Evolutionary conservation across 208 protist genomes (phyloP).

Genomic region (Acanthamoeba divionensis): DNA sequence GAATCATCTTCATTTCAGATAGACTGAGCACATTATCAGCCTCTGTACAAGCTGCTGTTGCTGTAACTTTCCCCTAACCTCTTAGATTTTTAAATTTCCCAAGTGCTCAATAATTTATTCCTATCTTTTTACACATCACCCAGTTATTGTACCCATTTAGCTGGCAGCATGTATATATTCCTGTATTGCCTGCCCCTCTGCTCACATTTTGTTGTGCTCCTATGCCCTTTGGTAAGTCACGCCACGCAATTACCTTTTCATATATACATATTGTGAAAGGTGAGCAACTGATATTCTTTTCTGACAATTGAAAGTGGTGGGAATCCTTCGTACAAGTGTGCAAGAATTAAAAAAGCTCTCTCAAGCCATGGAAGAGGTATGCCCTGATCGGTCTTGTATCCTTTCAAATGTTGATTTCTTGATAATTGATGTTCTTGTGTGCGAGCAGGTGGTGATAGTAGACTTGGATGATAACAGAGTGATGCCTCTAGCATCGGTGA

Average conservation of each 20-base stretch:
- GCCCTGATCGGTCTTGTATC: too few species aligned
- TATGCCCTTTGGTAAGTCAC: conserved; percentile 50
- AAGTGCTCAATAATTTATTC: too few species aligned
- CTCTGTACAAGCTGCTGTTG: conserved; percentile 12
- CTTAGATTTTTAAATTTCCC: too few species aligned
- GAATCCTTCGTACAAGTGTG: conserved; percentile 24
- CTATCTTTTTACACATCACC: too few species aligned
- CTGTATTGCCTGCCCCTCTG: not conserved
- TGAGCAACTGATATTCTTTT: not conserved
- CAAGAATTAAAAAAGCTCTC: conserved; percentile 15
- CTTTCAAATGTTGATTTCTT: too few species aligned
- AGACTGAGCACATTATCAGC: conserved; percentile 23
- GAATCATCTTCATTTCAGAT: conserved; percentile 54
- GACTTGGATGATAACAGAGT: conserved; percentile 43
- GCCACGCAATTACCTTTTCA: not conserved
- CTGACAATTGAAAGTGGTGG: not conserved
- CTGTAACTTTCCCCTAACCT: not conserved
- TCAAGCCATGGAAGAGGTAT: conserved; percentile 28
- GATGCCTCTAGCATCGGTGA: not conserved
- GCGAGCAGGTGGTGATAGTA: conserved; percentile 44
- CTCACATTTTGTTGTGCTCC: conserved; percentile 47
- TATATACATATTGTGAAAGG: not conserved
- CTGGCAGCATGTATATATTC: conserved; percentile 52
- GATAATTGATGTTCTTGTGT: too few species aligned
- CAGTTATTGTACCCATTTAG: conserved; percentile 47